Percentiles rank a stretch among this genome's conserved stretches.
These are phyloP conservation scores for Candida dubliniensis DNA, from an alignment of 1,139 yeast genomes.

Conservation along the genomic window DNA sequence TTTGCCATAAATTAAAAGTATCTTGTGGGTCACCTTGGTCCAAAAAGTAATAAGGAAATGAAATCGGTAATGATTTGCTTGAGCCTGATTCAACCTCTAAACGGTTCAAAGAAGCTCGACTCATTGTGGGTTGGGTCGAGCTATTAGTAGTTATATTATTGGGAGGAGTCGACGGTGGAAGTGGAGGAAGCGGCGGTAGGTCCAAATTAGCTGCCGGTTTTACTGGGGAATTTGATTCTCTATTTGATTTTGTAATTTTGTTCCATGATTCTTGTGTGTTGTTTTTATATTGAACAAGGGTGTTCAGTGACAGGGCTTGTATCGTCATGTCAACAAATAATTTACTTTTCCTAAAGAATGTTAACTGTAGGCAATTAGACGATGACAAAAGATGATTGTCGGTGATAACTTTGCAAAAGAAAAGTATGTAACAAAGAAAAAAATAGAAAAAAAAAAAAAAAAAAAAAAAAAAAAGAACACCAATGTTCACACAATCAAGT, in stretches of 20 bases:
- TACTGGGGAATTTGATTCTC: background rate
- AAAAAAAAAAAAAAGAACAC: background rate
- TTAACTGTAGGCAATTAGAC: background rate
- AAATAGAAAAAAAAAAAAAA: background rate
- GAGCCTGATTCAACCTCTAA: slow-evolving; percentile 37
- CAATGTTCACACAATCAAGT: too few species aligned
- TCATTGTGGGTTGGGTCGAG: slow-evolving; percentile 6
- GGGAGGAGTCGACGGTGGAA: background rate
- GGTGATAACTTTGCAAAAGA: too few species aligned
- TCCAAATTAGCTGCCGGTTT: background rate
- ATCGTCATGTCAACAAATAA: slow-evolving; percentile 1
- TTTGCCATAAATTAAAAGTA: slow-evolving; percentile 27
- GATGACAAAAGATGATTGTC: background rate
- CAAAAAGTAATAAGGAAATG: slow-evolving; percentile 36
- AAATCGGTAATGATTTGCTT: slow-evolving; percentile 31
- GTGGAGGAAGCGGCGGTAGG: slow-evolving; percentile 2
- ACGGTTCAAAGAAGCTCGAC: slow-evolving; percentile 17
- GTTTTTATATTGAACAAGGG: background rate
- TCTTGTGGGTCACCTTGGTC: slow-evolving; percentile 24
- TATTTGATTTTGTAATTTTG: background rate
- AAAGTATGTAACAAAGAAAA: background rate
- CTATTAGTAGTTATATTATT: background rate
- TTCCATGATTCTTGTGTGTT: background rate
- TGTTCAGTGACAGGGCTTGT: background rate
- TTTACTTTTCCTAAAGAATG: background rate